Evolutionary conservation across 2,329 filamentous ascomycete genomes (phyloP), one percentile per base, ranked within the genome.

Genomic region (Fusarium tuaranense): DNA sequence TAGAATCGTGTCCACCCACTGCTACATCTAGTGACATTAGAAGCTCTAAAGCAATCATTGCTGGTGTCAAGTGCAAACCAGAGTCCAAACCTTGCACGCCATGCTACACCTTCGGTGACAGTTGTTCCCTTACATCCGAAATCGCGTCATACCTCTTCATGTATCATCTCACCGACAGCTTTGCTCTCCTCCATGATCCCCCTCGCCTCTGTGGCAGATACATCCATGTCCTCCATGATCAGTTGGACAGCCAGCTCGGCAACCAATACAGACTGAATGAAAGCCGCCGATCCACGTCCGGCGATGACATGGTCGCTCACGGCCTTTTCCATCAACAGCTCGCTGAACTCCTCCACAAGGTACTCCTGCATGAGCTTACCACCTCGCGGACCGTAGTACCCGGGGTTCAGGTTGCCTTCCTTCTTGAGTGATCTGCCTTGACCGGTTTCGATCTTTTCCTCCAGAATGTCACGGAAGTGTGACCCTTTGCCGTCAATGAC

Each of bases 321-420:
- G 2, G 92, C 90, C 65, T 89, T 87, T 73, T 88, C 86, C 68
- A 92, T 90, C 34, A 96, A 82, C 70, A 89, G 82, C 10, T 86
- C 80, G 16, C 88, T 89, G 80, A 94, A 92, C 57, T 86, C 86
- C 5, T 83, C 79, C 68, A 93, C 90, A 41, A 95, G 88, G 65
- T 88, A 89, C 77, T 94, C 92, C 53, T 91, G 93, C 88, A 98
- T 94, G 62, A 89, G 83, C 59, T 90, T 89, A 62, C 93, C 87
- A 1, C 95, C 95, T 22, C 92, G 89, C 4, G 92, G 89, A 2
- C 95, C 95, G 82, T 97, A 98, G 82, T 97, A 98, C 0, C 95
- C 95, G 12, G 93, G 93, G 4, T 89, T 91, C 34, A 92, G 86
- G 65, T 86, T 88, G 32, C 90, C 84, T 61, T 87, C 90, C 69